phyloP scores from a whole-genome alignment of 352 stramenopile genomes.

The Phytophthora palmivora region DNA sequence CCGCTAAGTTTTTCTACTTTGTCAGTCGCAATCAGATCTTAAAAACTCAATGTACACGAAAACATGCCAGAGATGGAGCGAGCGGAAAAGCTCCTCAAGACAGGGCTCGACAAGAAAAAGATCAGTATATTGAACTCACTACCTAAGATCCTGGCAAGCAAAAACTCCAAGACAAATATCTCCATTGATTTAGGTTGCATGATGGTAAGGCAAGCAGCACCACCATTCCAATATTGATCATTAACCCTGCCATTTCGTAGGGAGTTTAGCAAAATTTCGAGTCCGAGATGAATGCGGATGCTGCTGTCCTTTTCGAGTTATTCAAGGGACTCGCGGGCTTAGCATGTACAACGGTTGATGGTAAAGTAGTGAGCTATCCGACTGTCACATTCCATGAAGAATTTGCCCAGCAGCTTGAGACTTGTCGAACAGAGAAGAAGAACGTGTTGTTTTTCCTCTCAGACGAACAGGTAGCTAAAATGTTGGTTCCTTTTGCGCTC shows the following conservation, averaged over 20 bases:
- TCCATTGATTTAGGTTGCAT: constrained; percentile 77
- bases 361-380: constrained; percentile 70
- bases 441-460: constrained; percentile 72
- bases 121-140: too few relatives aligned
- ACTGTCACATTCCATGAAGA: constrained; percentile 69
- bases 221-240: neutral
- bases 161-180: too few relatives aligned
- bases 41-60: constrained; percentile 89
- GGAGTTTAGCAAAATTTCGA: constrained; percentile 73
- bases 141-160: too few relatives aligned
- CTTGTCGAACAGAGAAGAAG: constrained; percentile 57
- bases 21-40: constrained; percentile 78
- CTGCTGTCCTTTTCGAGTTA: too few relatives aligned
- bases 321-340: constrained; percentile 69
- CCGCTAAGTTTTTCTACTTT: too few relatives aligned
- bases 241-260: constrained; percentile 23
- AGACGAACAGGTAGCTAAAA: too few relatives aligned
- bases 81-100: too few relatives aligned
- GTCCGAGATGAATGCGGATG: too few relatives aligned
- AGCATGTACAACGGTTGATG: constrained; percentile 69
- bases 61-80: constrained; percentile 86
- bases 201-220: constrained; percentile 56
- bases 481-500: too few relatives aligned
- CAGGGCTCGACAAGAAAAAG: too few relatives aligned
- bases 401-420: constrained; percentile 56